Conservation (phyloP, 345 rosid species). For the Luvunga scandens region DNA sequence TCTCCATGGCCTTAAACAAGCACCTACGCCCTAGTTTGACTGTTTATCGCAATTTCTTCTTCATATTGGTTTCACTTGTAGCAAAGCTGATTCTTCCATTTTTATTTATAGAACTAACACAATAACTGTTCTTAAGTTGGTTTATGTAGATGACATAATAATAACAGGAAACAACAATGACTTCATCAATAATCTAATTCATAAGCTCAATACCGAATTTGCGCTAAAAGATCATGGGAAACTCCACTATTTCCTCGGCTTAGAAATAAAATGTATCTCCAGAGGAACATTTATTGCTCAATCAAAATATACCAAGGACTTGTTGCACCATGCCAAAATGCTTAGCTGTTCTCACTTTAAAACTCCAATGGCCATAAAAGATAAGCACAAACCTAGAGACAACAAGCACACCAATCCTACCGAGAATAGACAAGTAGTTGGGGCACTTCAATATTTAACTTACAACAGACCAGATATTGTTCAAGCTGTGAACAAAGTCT, state of each 20-base stretch:
- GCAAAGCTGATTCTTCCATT: too few relatives aligned
- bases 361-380: too few relatives aligned
- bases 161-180: too few relatives aligned
- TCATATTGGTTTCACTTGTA: neutral
- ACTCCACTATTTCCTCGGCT: neutral
- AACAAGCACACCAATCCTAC: neutral
- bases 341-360: too few relatives aligned
- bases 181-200: neutral
- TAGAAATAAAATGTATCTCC: neutral
- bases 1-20: neutral
- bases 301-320: neutral
- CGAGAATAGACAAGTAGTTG: neutral
- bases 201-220: neutral
- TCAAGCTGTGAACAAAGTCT: neutral
- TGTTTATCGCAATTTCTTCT: neutral
- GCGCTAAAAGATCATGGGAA: neutral
- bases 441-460: neutral
- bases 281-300: neutral
- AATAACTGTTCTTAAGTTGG: too few relatives aligned
- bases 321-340: too few relatives aligned
- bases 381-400: too few relatives aligned
- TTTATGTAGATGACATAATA: too few relatives aligned
- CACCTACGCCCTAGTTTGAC: neutral
- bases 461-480: too few relatives aligned
- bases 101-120: too few relatives aligned